Conservation (phyloP, 2,329 filamentous ascomycete genomes). For the Xylaria sp. region DNA sequence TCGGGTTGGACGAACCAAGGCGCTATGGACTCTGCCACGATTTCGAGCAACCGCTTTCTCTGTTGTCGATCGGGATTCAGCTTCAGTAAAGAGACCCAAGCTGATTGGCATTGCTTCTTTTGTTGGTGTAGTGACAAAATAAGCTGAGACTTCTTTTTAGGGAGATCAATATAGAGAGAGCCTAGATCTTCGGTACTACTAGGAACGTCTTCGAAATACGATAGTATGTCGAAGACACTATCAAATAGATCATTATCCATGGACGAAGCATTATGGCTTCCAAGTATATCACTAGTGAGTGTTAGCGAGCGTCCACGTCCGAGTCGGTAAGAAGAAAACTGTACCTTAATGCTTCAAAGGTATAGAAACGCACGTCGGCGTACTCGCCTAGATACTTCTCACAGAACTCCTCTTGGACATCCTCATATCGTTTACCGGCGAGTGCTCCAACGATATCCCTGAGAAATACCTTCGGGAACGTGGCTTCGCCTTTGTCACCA, state of each 20-base stretch:
- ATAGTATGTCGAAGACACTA: constrained; percentile 70
- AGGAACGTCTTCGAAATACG: constrained; percentile 76
- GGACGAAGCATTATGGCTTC: constrained; percentile 40
- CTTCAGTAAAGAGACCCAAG: constrained; percentile 83
- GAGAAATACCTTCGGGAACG: constrained; percentile 76
- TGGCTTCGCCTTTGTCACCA: constrained; percentile 70
- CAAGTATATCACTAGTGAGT: constrained; percentile 47
- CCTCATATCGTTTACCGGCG: constrained; percentile 66
- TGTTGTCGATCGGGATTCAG: constrained; percentile 75
- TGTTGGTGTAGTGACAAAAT: constrained; percentile 75
- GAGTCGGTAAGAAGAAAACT: constrained; percentile 3
- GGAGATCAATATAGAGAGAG: constrained; percentile 73
- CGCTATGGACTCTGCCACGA: constrained; percentile 81
- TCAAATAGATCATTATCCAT: constrained; percentile 59
- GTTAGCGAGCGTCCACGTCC: constrained; percentile 18
- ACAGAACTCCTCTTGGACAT: constrained; percentile 76
- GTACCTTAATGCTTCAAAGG: constrained; percentile 80
- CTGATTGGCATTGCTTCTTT: constrained; percentile 83
- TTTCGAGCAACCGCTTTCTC: constrained; percentile 79
- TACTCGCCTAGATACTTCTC: constrained; percentile 82
- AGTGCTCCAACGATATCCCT: constrained; percentile 71
- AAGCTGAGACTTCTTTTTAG: constrained; percentile 74
- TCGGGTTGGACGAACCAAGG: constrained; percentile 92
- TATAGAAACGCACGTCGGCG: constrained; percentile 87
- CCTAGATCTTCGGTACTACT: constrained; percentile 72